These are phyloP conservation scores for Passalora sequoiae DNA, from an alignment of 2,329 filamentous ascomycete genomes.

Conservation along the genomic window DNA sequence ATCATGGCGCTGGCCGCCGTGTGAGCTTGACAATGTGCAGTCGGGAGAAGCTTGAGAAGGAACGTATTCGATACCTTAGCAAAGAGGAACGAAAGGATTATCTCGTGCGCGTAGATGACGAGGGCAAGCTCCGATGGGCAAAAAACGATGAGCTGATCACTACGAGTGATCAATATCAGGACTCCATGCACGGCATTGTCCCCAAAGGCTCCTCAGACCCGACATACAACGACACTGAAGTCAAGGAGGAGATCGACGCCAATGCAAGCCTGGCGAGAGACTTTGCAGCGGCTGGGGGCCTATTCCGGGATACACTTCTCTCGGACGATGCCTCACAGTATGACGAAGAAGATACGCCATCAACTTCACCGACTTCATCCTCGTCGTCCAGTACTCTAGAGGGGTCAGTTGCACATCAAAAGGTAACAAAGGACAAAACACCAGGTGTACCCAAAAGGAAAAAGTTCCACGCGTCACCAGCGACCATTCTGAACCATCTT, in stretches of 20 bases:
- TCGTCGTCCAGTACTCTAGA: conserved; percentile 30
- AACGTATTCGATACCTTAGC: conserved; percentile 79
- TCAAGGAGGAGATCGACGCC: conserved; percentile 9
- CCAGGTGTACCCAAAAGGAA: conserved; percentile 32
- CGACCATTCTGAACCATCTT: conserved; percentile 71
- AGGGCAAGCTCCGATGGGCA: conserved; percentile 75
- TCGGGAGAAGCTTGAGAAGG: conserved; percentile 66
- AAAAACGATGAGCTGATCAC: conserved; percentile 75
- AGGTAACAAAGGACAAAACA: conserved; percentile 45
- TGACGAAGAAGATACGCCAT: conserved; percentile 7
- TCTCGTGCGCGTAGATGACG: conserved; percentile 66
- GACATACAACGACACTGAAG: conserved; percentile 29
- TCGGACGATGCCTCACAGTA: conserved; percentile 4
- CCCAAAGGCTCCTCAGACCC: conserved; percentile 38
- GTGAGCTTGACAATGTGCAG: conserved; percentile 67
- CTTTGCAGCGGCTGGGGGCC: conserved; percentile 16
- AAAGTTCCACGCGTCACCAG: conserved; percentile 62
- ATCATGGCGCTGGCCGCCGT: conserved; percentile 67
- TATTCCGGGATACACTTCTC: conserved; percentile 10
- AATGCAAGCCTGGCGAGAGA: conserved; percentile 13
- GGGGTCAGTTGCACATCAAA: conserved; percentile 6
- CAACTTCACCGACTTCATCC: conserved; percentile 37
- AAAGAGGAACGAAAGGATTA: conserved; percentile 77
- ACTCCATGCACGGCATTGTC: conserved; percentile 63
- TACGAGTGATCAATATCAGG: conserved; percentile 68